These are phyloP conservation scores for Wickerhamomyces alni DNA, from an alignment of 805 yeast genomes.

Conservation along the genomic window DNA sequence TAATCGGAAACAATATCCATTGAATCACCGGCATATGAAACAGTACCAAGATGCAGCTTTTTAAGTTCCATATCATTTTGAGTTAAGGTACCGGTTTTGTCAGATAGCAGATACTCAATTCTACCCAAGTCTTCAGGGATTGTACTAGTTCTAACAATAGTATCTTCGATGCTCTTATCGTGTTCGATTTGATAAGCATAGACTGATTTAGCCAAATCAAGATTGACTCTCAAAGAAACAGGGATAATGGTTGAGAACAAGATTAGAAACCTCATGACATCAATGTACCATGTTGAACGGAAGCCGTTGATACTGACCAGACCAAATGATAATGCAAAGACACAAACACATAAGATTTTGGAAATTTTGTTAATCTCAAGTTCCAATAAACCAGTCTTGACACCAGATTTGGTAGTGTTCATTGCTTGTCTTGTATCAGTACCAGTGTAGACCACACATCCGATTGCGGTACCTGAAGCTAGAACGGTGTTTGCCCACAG, in stretches of 20 bases:
- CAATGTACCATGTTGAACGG: conserved; percentile 75
- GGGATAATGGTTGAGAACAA: conserved; percentile 94
- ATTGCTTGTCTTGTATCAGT: conserved; percentile 88
- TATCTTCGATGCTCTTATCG: conserved; percentile 72
- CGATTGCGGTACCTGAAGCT: conserved; percentile 90
- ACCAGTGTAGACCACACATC: conserved; percentile 87
- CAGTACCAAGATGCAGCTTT: conserved; percentile 87
- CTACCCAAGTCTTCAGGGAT: conserved; percentile 98
- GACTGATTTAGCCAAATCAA: conserved; percentile 93
- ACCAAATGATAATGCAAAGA: conserved; percentile 66
- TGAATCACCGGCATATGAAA: conserved; percentile 87
- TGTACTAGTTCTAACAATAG: conserved; percentile 93
- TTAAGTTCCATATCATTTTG: conserved; percentile 97
- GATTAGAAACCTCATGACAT: conserved; percentile 84
- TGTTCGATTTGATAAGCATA: conserved; percentile 94
- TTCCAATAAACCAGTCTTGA: conserved; percentile 85
- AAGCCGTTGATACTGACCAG: conserved; percentile 82
- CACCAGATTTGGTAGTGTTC: conserved; percentile 85
- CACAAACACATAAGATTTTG: conserved; percentile 82
- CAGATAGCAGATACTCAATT: conserved; percentile 85
- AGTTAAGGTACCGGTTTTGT: conserved; percentile 95
- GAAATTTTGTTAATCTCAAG: conserved; percentile 85
- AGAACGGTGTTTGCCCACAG: conserved; percentile 97
- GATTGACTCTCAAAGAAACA: conserved; percentile 87
- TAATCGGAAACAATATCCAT: conserved; percentile 81